A percentile compares a stretch with the other conserved stretches of the same genome.
These are phyloP conservation scores for Polygonum aviculare DNA, from an alignment of 148 eudicot genomes.

Conservation along the genomic window DNA sequence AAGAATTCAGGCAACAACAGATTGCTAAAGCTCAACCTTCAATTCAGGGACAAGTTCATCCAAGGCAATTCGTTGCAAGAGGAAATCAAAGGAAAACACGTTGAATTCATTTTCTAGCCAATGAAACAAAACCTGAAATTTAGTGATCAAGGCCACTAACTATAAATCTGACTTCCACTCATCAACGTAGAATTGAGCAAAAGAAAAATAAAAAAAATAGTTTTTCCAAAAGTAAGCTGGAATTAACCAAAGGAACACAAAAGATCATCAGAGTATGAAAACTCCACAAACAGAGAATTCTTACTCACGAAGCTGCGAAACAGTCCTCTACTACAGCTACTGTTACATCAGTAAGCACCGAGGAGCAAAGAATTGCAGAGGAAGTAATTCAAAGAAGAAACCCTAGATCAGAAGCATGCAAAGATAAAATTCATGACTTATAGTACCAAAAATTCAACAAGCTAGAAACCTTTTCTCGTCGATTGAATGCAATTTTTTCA, in stretches of 20 bases:
- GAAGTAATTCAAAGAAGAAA: neutral
- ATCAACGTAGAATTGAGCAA: neutral
- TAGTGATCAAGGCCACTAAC: neutral
- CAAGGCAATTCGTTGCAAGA: neutral
- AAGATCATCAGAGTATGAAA: neutral
- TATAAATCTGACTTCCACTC: neutral
- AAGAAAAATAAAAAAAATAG: neutral
- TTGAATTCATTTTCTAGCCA: neutral
- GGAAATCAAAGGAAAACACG: neutral
- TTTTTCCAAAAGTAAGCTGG: neutral
- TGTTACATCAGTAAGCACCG: neutral
- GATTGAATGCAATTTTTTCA: neutral
- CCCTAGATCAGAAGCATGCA: slow-evolving; percentile 10
- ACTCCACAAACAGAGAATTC: neutral
- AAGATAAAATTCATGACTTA: neutral
- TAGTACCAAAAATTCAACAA: neutral
- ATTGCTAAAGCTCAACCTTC: neutral
- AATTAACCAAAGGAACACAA: neutral
- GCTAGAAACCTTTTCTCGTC: neutral
- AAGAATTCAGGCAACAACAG: neutral
- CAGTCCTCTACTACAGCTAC: neutral
- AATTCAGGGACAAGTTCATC: neutral
- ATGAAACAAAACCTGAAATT: neutral
- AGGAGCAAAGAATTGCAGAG: neutral
- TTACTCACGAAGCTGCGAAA: neutral